Evolutionary conservation across 1,284 basidiomycete genomes (phyloP), one percentile per base, ranked within the genome.

Genomic region (Puccinia novopanici): DNA sequence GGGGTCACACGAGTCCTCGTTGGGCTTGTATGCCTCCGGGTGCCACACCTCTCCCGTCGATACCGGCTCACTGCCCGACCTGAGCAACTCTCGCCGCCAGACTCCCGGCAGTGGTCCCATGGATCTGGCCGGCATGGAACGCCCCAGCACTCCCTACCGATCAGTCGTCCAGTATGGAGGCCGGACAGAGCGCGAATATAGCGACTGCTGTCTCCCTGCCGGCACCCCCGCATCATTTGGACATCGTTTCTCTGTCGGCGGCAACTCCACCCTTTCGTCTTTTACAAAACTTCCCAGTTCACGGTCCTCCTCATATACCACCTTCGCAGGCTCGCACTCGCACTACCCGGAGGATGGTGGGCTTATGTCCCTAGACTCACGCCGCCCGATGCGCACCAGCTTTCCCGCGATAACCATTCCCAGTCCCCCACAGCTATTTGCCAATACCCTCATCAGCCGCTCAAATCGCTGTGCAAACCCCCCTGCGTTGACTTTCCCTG

Each of bases 361-460:
- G 10, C 6, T 42, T 6, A 13, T 19, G 9, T 30, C 5, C 19
- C 22, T 59, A 1, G 52, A 54, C 12, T 40, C 71, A 37, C 52
- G 12, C 13, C 48, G 34, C 12, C 22, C 50, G 19, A 30, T 63
- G 8, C 63, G 12, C 30, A 37, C 37, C 15, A 63, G 48, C 12
- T 10, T 75, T 9, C 50, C 73, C n/a, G 24, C 57, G 24, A 63
- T 75, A 30, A 48, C 55, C 13, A 75, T 75, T 63, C 73, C 73
- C 15, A 75, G 73, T 54, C 57, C 73, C 57, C 73, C 73, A 75
- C 57, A 75, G 42, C 34, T 75, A 42, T 75, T 61, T 48, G 45
- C 73, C 30, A 48, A 63, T 37, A 59, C 34, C 57, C 57, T 57
- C 15, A 74, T 59, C 55, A 59, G 30, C 52, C 30, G 71, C 17